Base-by-base conservation (phyloP, 495 filamentous ascomycete genomes). In the Lepidopterella palustris region DNA sequence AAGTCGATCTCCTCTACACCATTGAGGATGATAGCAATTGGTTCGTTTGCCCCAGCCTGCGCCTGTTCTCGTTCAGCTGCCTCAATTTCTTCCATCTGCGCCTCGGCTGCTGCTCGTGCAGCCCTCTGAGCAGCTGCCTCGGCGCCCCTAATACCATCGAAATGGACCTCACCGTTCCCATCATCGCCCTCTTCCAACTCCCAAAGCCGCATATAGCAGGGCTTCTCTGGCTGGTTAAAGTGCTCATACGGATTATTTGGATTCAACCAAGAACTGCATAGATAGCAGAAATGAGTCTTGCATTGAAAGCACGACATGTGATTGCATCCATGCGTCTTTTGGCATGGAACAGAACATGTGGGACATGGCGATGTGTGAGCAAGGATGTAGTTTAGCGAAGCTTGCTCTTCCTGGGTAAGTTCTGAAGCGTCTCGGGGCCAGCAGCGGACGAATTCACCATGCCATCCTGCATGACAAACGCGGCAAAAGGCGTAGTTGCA, bases 251-350 rank as follows among this genome's bases (percentile, higher is more conserved):
- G 92, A 61, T 97, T 92, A 18, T 71, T 76, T 2, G 85, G 80
- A 20, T 82, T 75, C n/a, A 98, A 78, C 87, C 90, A 98, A 11
- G 83, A 79, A 0, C 87, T 87, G 71, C 93, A 98, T 5, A 98
- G 84, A 67, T 97, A 98, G 73, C 93, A 98, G 68, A 97, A 98
- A 71, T 97, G 93, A 1, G 89, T 85, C 45, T 83, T 77, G 75
- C 93, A 98, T 56, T 87, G 84, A 72, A 87, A 90, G 70, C 93
- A 98, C 15, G 84, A 86, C 93, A 98, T 98, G 69, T 98, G 93
- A 71, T 98, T 98, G 82, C 93, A 98, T 29, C 93, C 93, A 65
- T 89, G 84, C 11, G 84, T 87, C 74, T 98, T 98, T 65, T 97
- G 88, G 21, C 84, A 85, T 0, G 88, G 89, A 1, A 86, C 82